Conservation (phyloP, 331 rosid genomes). For the Telfairia occidentalis region DNA sequence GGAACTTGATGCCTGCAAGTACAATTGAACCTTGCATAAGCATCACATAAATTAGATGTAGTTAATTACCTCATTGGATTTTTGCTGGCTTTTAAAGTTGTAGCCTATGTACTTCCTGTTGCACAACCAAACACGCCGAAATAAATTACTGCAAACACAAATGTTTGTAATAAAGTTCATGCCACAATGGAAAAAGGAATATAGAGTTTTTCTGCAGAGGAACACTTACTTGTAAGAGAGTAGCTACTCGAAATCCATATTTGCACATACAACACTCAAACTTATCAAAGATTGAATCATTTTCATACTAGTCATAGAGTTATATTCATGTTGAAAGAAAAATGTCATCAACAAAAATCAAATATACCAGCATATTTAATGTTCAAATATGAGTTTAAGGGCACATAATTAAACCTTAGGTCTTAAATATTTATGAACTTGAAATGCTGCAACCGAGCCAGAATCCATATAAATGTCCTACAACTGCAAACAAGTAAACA, state of each 20-base stretch:
- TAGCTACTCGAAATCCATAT: conserved; percentile 79
- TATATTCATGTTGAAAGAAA: conserved; percentile 23
- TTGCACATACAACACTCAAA: conserved; percentile 95
- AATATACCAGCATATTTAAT: conserved; percentile 9
- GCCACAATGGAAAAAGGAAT: conserved; percentile 6
- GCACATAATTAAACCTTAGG: conserved; percentile 67
- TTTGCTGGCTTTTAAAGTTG: conserved; percentile 95
- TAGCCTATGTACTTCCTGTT: conserved; percentile 59
- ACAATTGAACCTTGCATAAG: not conserved
- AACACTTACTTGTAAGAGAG: conserved; percentile 69
- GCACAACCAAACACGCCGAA: conserved; percentile 88
- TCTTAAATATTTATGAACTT: conserved; percentile 88
- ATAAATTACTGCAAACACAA: conserved; percentile 72
- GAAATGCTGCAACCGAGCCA: conserved; percentile 85
- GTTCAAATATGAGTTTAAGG: conserved; percentile 5
- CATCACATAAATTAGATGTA: not conserved
- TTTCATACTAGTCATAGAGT: conserved; percentile 96
- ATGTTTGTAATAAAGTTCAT: conserved; percentile 18
- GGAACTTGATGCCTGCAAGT: conserved; percentile 72
- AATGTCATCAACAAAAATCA: conserved; percentile 1
- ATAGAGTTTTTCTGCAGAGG: conserved; percentile 1
- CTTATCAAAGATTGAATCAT: conserved; percentile 91
- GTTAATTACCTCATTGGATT: conserved; percentile 83
- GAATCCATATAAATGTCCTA: conserved; percentile 99
- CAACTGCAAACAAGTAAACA: conserved; percentile 45